These are phyloP conservation scores for Plasmodium vinckei DNA, from an alignment of 169 alveolate species.

Conservation along the genomic window DNA sequence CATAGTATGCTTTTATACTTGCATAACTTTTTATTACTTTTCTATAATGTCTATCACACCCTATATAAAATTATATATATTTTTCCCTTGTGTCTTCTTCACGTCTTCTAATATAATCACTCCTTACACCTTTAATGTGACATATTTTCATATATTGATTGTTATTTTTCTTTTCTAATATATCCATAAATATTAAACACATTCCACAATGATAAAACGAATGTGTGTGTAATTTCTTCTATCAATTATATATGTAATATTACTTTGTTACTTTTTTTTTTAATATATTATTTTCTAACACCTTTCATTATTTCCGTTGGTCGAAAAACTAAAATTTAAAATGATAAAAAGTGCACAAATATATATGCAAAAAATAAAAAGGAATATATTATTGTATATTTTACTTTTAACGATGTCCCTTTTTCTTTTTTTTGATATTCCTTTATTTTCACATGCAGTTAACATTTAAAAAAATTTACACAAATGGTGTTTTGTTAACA, in stretches of 20 bases:
- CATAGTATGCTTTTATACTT: not conserved
- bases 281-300: conserved; percentile 13
- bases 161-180: not conserved
- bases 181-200: not conserved
- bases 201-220: not conserved
- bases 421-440: too few species aligned
- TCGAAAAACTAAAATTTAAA: conserved; percentile 1
- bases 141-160: not conserved
- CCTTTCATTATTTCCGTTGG: conserved; percentile 20
- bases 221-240: too few species aligned
- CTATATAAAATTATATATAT: not conserved
- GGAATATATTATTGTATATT: too few species aligned
- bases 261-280: conserved; percentile 3
- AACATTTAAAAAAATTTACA: too few species aligned
- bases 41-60: not conserved
- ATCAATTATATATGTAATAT: too few species aligned
- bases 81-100: not conserved
- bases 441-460: too few species aligned
- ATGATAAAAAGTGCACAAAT: conserved; percentile 1
- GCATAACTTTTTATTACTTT: not conserved
- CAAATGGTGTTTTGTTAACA: too few species aligned
- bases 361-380: too few species aligned
- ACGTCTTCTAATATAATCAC: not conserved
- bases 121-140: not conserved
- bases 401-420: too few species aligned